Evolutionary conservation across 352 stramenopile species (phyloP).

Genomic region (Phytophthora capsici): DNA sequence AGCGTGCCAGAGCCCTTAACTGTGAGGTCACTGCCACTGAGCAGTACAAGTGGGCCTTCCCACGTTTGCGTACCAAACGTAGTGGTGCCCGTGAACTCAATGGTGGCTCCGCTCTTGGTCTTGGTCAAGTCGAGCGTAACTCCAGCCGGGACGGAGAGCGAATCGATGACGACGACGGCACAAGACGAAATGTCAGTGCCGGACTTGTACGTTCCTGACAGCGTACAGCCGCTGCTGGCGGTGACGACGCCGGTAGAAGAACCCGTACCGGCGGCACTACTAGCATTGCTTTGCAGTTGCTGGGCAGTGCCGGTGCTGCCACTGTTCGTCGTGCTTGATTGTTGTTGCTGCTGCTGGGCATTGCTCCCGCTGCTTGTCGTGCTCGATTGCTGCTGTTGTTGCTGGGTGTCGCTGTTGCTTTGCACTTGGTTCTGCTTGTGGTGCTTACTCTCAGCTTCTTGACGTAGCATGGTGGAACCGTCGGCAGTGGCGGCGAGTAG

Average conservation of each 20-base stretch:
- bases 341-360: not conserved
- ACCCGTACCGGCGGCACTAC: not conserved
- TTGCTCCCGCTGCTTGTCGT: not conserved
- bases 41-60: constrained; percentile 33
- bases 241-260: not conserved
- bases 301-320: not conserved
- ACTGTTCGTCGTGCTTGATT: not conserved
- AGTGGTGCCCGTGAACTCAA: constrained; percentile 38
- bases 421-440: not conserved
- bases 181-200: constrained; percentile 38
- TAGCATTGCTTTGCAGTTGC: not conserved
- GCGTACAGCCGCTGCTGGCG: constrained; percentile 19
- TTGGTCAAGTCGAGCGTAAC: constrained; percentile 32
- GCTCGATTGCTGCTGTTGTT: not conserved
- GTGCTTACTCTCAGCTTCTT: not conserved
- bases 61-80: constrained; percentile 41
- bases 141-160: constrained; percentile 14
- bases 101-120: constrained; percentile 32
- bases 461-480: not conserved
- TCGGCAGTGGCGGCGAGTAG: not conserved
- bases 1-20: constrained; percentile 35
- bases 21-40: constrained; percentile 21
- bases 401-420: not conserved
- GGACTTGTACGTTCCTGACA: constrained; percentile 28
- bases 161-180: constrained; percentile 29